phyloP scores from a whole-genome alignment of 2,329 filamentous ascomycete genomes.

The Domatiomyces globalis region DNA sequence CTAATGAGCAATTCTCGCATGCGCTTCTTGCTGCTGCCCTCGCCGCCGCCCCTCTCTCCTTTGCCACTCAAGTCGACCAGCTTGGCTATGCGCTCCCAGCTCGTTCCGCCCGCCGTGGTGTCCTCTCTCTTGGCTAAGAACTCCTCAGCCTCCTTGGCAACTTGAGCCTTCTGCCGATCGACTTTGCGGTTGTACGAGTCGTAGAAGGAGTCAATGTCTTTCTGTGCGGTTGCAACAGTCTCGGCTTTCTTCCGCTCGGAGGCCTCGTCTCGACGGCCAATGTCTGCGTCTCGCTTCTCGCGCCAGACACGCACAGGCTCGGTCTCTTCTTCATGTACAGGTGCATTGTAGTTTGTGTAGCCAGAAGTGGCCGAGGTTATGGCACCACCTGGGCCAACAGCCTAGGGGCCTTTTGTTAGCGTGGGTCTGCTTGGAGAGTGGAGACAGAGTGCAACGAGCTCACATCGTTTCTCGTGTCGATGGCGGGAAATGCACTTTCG shows the following conservation, averaged over 20 bases:
- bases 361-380: constrained; percentile 55
- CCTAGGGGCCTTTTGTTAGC: constrained; percentile 31
- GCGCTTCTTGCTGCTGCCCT: constrained; percentile 84
- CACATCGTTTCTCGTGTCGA: constrained; percentile 61
- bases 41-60: constrained; percentile 64
- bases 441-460: constrained; percentile 9
- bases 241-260: constrained; percentile 69
- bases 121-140: constrained; percentile 83
- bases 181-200: constrained; percentile 98
- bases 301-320: constrained; percentile 59
- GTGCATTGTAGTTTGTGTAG: constrained; percentile 40
- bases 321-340: constrained; percentile 49
- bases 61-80: constrained; percentile 95
- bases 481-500: constrained; percentile 79
- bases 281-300: constrained; percentile 68
- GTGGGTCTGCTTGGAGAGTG: background rate
- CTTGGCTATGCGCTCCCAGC: constrained; percentile 97
- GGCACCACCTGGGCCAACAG: constrained; percentile 58
- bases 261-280: constrained; percentile 71
- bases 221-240: constrained; percentile 75
- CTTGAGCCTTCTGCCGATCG: constrained; percentile 82
- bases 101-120: constrained; percentile 84
- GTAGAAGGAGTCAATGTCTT: constrained; percentile 98
- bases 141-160: constrained; percentile 80
- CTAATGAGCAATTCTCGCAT: constrained; percentile 83